Base-by-base conservation (phyloP, 257 asterid genomes). In the Przewalskia tangutica region DNA sequence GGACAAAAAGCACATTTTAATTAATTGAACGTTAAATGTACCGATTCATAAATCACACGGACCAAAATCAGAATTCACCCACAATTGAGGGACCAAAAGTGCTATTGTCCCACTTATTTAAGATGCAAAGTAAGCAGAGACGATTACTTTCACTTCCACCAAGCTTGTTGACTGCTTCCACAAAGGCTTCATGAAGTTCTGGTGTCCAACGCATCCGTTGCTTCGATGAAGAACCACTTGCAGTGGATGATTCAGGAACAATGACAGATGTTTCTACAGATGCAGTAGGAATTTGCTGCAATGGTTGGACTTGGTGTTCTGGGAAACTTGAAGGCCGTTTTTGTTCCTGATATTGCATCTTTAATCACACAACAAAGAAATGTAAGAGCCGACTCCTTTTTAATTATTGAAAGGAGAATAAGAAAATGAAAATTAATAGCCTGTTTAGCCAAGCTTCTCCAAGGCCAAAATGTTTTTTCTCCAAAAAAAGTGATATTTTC, bases 181-280 rank as follows among this genome's bases (percentile, higher is more conserved):
- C 96, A 77, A 92, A 93, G 84, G 96, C 88, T 89, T 93, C 97
- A 84, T 93, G 97, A 81, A 93, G 92, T 82, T 93, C 97, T 34
- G 92, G 97, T 71, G 98, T 93, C 98, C 98, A 93, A 64, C 96
- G 98, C 98, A 93, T 93, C 46, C 98, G 94, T 83, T 91, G 93
- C 93, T 93, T 93, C 75, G 90, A 84, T 80, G 90, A 85, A 82
- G 93, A 89, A 90, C 87, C 89, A 89, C 88, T 89, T 71, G 82
- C 88, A 14, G 97, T 86, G 83, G 98, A 86, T 81, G 92, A 85
- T 68, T 89, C 91, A 80, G 90, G 84, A 81, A 82, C 88, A 88
- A 77, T 68, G 8, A 66, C 56, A 79, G 88, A 77, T 51, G 88
- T 87, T 90, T 90, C 97, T 56, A 86, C 90, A 65, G 92, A 87